Evolutionary conservation across 2,329 filamentous ascomycete genomes (phyloP).

Genomic region (Lecanicillium sp.): DNA sequence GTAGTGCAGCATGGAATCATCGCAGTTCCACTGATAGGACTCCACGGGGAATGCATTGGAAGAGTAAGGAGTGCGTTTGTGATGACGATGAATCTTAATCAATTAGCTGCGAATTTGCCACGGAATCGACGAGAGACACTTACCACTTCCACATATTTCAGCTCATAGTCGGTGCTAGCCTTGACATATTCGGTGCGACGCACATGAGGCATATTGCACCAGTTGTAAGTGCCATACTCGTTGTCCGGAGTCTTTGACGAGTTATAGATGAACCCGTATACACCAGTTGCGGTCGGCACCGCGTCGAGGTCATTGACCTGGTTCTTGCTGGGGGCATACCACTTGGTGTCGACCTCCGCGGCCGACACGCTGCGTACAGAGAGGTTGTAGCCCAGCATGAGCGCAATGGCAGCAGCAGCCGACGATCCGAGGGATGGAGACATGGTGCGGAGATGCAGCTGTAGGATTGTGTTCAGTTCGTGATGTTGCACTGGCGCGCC

Average conservation of each 20-base stretch:
- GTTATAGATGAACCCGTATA: constrained; percentile 71
- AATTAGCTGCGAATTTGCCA: constrained; percentile 9
- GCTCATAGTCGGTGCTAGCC: constrained; percentile 48
- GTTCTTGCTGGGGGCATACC: constrained; percentile 52
- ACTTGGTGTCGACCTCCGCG: constrained; percentile 37
- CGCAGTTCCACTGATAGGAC: constrained; percentile 65
- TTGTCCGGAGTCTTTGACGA: constrained; percentile 51
- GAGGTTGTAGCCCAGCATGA: constrained; percentile 5
- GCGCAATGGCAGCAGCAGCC: constrained; percentile 8
- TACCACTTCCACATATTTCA: constrained; percentile 72
- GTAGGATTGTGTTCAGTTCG: neutral
- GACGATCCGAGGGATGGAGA: neutral
- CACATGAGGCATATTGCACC: constrained; percentile 87
- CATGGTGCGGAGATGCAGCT: neutral
- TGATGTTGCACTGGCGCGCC: neutral
- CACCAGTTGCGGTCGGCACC: constrained; percentile 53
- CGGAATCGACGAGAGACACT: constrained; percentile 22
- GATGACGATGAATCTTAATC: constrained; percentile 67
- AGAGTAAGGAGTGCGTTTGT: constrained; percentile 78
- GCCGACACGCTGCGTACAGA: constrained; percentile 12
- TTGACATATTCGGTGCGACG: constrained; percentile 57
- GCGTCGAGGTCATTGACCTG: constrained; percentile 55
- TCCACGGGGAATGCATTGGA: constrained; percentile 72
- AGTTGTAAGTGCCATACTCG: constrained; percentile 65
- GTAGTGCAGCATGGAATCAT: constrained; percentile 63